phyloP scores from a whole-genome alignment of 345 rosid species.

The Linum trigynum region DNA sequence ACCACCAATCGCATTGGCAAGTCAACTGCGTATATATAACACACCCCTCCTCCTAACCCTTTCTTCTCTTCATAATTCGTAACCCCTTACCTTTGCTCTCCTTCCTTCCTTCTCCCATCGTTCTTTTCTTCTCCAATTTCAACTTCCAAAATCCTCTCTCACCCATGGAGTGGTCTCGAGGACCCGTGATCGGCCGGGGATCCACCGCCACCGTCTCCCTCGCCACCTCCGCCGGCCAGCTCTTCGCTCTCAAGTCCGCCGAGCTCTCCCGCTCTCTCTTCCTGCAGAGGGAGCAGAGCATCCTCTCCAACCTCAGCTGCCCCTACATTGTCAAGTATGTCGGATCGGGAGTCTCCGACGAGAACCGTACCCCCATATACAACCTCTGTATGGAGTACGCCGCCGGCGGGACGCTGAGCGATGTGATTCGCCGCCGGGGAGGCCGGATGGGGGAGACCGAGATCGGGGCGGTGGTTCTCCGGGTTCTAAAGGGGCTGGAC shows the following conservation, averaged over 20 bases:
- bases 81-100: constrained; percentile 5
- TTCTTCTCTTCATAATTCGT: constrained; percentile 10
- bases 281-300: constrained; percentile 42
- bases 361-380: constrained; percentile 26
- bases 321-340: constrained; percentile 57
- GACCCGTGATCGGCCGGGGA: constrained; percentile 72
- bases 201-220: constrained; percentile 75
- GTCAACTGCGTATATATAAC: neutral
- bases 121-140: neutral
- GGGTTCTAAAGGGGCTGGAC: constrained; percentile 45
- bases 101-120: neutral
- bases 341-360: constrained; percentile 35
- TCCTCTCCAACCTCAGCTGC: constrained; percentile 49
- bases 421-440: constrained; percentile 43
- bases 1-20: neutral
- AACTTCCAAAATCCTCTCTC: neutral
- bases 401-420: constrained; percentile 57
- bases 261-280: constrained; percentile 41
- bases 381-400: constrained; percentile 63
- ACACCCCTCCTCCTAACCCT: constrained; percentile 6
- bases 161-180: constrained; percentile 63
- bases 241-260: constrained; percentile 59
- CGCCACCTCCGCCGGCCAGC: constrained; percentile 39
- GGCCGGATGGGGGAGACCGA: constrained; percentile 45
- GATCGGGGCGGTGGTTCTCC: constrained; percentile 33